Percentiles rank a stretch among this genome's conserved stretches.
Conservation (phyloP, 208 protist species). For the Leishmania amazonensis region DNA sequence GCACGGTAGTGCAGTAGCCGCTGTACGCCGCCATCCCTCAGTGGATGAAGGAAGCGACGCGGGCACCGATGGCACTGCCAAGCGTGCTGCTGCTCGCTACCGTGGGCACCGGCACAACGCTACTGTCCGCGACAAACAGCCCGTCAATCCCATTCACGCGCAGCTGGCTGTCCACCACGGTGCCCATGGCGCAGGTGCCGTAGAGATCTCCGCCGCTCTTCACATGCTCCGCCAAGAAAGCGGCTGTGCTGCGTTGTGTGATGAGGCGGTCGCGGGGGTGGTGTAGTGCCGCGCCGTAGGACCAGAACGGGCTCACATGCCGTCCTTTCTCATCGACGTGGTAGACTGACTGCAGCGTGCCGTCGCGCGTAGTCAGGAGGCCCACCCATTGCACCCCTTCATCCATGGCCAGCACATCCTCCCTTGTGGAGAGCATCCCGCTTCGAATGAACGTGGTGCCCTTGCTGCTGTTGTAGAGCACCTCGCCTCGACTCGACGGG, state of each 20-base stretch:
- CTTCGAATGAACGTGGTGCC: slow-evolving; percentile 36
- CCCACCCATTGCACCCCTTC: slow-evolving; percentile 76
- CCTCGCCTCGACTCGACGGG: slow-evolving; percentile 56
- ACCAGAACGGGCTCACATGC: slow-evolving; percentile 53
- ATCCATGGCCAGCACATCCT: slow-evolving; percentile 74
- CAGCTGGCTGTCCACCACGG: slow-evolving; percentile 58
- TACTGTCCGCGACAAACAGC: slow-evolving; percentile 64
- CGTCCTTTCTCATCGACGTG: slow-evolving; percentile 36
- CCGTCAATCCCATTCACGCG: slow-evolving; percentile 59
- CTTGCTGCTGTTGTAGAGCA: slow-evolving; percentile 23
- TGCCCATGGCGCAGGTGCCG: slow-evolving; percentile 76
- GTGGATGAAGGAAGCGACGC: slow-evolving; percentile 47
- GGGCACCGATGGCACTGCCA: slow-evolving; percentile 56
- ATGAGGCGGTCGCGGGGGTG: slow-evolving; percentile 43
- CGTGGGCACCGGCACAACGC: slow-evolving; percentile 75
- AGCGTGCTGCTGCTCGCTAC: slow-evolving; percentile 59
- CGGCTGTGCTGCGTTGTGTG: slow-evolving; percentile 53
- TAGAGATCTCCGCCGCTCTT: slow-evolving; percentile 47
- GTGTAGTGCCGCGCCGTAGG: slow-evolving; percentile 39
- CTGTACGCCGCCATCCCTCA: neutral
- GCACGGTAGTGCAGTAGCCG: neutral
- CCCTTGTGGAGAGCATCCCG: slow-evolving; percentile 45
- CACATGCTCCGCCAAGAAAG: slow-evolving; percentile 59
- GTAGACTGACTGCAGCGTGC: slow-evolving; percentile 44
- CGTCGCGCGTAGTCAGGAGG: slow-evolving; percentile 44